A percentile compares a stretch with the other conserved stretches of the same genome.
Conservation (phyloP, 495 filamentous ascomycete species). For the Glonium stellatum region DNA sequence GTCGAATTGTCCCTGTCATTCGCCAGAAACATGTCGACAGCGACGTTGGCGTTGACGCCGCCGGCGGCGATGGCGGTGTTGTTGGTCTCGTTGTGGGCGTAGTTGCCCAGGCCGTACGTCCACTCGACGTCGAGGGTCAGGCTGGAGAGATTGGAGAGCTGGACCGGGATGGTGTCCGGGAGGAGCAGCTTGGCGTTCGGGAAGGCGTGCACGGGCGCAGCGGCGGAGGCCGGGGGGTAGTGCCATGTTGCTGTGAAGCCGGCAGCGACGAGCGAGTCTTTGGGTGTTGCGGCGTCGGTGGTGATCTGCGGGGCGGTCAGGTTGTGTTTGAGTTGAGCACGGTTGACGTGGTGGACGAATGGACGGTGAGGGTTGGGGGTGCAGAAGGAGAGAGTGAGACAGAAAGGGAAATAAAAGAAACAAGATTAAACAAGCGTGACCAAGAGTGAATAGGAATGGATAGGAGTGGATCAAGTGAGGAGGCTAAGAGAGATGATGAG, state of each 20-base stretch:
- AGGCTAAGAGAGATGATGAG: too few species aligned
- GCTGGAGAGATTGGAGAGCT: not conserved
- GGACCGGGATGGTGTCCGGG: too few species aligned
- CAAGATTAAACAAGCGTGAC: too few species aligned
- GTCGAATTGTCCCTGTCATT: conserved; percentile 26
- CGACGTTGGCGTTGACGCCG: conserved; percentile 39
- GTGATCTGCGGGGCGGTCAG: conserved; percentile 30
- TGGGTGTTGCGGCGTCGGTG: conserved; percentile 36
- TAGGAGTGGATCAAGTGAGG: too few species aligned
- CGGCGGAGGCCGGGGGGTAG: too few species aligned
- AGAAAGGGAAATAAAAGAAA: too few species aligned
- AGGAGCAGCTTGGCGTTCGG: too few species aligned
- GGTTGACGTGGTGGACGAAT: not conserved
- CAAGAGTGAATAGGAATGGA: too few species aligned
- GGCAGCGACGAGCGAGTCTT: conserved; percentile 34
- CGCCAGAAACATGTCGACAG: conserved; percentile 44
- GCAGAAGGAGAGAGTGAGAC: too few species aligned
- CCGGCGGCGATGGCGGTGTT: conserved; percentile 14
- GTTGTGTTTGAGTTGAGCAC: not conserved
- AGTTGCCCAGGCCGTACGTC: conserved; percentile 38
- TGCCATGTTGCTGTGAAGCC: conserved; percentile 38
- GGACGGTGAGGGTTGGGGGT: too few species aligned
- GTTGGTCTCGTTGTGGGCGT: conserved; percentile 16
- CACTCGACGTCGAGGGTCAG: conserved; percentile 35
- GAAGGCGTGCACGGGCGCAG: too few species aligned